Evolutionary conservation across 371 early-diverging fungal genomes (phyloP).

Genomic region (Capillidium rhysosporum): DNA sequence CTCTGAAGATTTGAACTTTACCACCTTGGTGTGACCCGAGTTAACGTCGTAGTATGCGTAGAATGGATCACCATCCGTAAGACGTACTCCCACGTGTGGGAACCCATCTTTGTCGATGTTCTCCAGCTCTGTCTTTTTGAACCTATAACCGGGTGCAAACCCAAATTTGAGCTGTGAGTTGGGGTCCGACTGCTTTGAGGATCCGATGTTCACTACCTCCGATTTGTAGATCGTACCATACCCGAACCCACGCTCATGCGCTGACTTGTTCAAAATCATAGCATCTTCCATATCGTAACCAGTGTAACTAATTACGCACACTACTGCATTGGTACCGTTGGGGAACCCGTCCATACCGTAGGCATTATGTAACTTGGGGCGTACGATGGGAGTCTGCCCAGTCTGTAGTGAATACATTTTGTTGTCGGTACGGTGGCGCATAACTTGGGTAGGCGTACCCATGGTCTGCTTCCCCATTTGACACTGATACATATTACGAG

Average conservation of each 20-base stretch:
- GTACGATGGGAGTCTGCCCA: conserved; percentile 92
- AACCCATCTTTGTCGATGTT: conserved; percentile 74
- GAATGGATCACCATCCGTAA: conserved; percentile 63
- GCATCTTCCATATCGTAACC: conserved; percentile 99
- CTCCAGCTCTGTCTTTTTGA: conserved; percentile 15
- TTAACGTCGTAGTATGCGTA: conserved; percentile 68
- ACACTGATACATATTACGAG: conserved; percentile 99
- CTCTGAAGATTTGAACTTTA: conserved; percentile 79
- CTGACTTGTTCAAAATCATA: conserved; percentile 94
- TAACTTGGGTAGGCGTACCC: conserved; percentile 86
- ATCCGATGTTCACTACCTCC: conserved; percentile 71
- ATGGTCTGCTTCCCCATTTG: conserved; percentile 99
- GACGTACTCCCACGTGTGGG: conserved; percentile 57
- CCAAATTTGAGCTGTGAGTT: conserved; percentile 59
- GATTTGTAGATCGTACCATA: conserved; percentile 94
- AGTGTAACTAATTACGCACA: conserved; percentile 93
- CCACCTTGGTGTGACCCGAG: conserved; percentile 46
- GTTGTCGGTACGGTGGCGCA: conserved; percentile 88
- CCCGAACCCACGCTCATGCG: conserved; percentile 95
- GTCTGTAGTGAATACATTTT: conserved; percentile 93
- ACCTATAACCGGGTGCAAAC: conserved; percentile 26
- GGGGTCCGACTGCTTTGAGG: conserved; percentile 43
- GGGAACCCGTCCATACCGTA: conserved; percentile 92
- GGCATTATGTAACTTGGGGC: conserved; percentile 66
- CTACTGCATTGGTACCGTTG: conserved; percentile 96